Evolutionary conservation across 1,139 yeast genomes (phyloP), one percentile per base, ranked within the genome.

Genomic region (Debaryomycetaceae sp.): DNA sequence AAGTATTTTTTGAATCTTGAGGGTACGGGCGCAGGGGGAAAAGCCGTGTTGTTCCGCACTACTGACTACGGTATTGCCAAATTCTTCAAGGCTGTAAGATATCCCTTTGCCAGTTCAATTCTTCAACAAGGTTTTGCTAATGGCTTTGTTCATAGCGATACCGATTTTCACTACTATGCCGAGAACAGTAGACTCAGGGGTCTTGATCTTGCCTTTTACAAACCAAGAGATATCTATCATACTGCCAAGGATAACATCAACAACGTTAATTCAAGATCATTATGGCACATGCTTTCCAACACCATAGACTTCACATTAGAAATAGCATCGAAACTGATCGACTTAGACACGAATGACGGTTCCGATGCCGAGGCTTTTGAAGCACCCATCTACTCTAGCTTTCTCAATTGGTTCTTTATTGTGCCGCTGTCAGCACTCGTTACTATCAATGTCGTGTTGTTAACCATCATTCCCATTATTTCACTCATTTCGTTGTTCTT

Each of bases 11-110:
- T 91, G 54, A 91, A 91, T 59, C 70, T 91, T 51, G 98, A 91
- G 70, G 97, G 97, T n/a, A 88, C 97, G 0, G 97, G 97, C 3
- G 87, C 95, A 4, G 97, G 97, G 24, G 96, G 96, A 6, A 81
- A 87, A 49, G 91, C 97, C 0, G 75, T 87, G 34, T 68, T 91
- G 39, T 89, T 91, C 63, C 76, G 97, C 62, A 84, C 93, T 14
- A 83, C 96, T 0, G 96, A 91, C 59, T 78, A 76, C 51, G 87
- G 86, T 0, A 78, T 87, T 7, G 62, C 64, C n/a, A 72, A 70
- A 45, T 62, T 62, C 46, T 75, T 70, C 49, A 54, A 57, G 39
- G 52, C 58, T 5, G 87, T 87, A 1, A 73, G 83, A 49, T 81
- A 76, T 54, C 96, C 96, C 0, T 87, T 82, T 65, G 96, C 87